phyloP scores from a whole-genome alignment of 208 protist species.

The Leishmania aethiopica region DNA sequence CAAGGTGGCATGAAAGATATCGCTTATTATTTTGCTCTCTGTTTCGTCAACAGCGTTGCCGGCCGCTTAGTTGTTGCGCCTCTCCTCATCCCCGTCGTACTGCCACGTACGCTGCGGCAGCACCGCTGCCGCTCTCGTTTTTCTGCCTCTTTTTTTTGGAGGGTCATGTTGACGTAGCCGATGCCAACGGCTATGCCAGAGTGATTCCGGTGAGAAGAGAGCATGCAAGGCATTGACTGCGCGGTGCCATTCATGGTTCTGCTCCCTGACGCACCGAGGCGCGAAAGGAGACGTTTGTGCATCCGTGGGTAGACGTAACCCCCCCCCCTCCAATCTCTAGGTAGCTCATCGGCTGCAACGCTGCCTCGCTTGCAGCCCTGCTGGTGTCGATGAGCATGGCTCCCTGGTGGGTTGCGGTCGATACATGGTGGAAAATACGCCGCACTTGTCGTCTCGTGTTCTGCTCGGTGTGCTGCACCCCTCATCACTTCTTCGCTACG shows the following conservation, averaged over 20 bases:
- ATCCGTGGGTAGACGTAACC: not conserved
- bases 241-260: not conserved
- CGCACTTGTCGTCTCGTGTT: not conserved
- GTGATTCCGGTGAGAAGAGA: not conserved
- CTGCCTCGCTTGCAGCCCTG: not conserved
- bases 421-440: not conserved
- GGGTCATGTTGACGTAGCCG: not conserved
- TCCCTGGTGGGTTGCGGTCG: not conserved
- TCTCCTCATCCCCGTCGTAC: no score
- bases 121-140: not conserved
- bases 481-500: constrained; percentile 12
- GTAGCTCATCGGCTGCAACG: not conserved
- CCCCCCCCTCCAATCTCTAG: not conserved
- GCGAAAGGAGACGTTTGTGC: not conserved
- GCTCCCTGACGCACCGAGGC: not conserved
- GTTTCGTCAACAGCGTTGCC: not conserved
- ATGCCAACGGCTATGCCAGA: not conserved
- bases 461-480: not conserved
- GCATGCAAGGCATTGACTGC: not conserved
- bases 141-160: not conserved
- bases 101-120: no score
- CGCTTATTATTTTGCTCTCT: not conserved
- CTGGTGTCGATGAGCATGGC: not conserved
- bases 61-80: not conserved
- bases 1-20: not conserved